These are phyloP conservation scores for Pyricularia sp. DNA, from an alignment of 2,329 filamentous ascomycete genomes.

Conservation along the genomic window DNA sequence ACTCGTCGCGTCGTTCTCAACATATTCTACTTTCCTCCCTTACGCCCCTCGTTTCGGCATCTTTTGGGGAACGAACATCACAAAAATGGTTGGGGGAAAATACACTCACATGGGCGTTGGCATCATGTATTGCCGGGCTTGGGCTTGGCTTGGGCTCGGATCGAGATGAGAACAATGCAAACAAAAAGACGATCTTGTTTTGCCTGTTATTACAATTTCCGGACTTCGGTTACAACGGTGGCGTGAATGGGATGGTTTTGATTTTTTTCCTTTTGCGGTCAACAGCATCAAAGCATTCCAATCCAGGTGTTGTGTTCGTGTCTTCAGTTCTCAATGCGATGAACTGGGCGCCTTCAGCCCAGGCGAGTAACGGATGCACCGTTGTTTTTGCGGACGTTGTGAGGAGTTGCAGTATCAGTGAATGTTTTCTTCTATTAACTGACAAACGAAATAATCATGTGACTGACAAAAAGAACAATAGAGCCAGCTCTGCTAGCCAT, in stretches of 20 bases:
- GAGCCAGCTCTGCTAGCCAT: neutral
- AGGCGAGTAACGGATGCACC: neutral
- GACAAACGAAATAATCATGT: neutral
- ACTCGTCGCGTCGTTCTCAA: constrained; percentile 12
- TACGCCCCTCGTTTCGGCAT: constrained; percentile 6
- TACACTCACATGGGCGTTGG: constrained; percentile 1
- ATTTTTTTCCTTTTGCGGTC: constrained; percentile 13
- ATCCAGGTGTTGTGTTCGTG: constrained; percentile 10
- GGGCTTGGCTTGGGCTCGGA: constrained; percentile 4
- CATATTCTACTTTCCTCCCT: neutral
- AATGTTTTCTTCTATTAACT: neutral
- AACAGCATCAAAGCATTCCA: constrained; percentile 22
- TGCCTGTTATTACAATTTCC: constrained; percentile 8
- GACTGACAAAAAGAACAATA: neutral
- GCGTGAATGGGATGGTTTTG: constrained; percentile 23
- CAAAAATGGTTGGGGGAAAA: constrained; percentile 1
- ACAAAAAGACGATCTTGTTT: constrained; percentile 1
- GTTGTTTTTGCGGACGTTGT: neutral
- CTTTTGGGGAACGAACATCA: constrained; percentile 7
- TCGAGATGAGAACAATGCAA: constrained; percentile 3
- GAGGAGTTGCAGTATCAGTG: neutral
- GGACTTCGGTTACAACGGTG: constrained; percentile 15
- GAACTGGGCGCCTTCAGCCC: neutral
- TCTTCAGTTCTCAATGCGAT: neutral
- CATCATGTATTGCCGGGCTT: constrained; percentile 2